phyloP scores from a whole-genome alignment of 2,329 filamentous ascomycete species.

The Penicillium sclerotigenum region DNA sequence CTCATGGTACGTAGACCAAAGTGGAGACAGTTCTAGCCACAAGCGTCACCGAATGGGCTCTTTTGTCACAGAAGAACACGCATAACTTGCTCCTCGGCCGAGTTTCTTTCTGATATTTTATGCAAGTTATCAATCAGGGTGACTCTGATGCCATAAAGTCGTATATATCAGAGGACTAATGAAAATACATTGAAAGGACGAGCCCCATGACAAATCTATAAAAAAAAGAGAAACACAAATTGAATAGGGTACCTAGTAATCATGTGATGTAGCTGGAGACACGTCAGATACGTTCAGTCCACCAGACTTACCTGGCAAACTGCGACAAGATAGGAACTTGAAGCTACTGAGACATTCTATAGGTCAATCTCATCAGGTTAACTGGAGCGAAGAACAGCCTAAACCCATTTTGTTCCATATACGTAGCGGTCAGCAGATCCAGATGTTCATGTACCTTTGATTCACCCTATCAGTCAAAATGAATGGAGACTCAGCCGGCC shows the following conservation, averaged over 20 bases:
- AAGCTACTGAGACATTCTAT: background rate
- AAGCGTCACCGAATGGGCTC: no score
- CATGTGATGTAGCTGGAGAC: background rate
- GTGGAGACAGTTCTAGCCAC: no score
- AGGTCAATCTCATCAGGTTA: background rate
- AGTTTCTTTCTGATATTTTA: no score
- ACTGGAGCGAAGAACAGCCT: background rate
- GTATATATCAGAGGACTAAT: no score
- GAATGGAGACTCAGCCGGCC: background rate
- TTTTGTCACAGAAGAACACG: no score
- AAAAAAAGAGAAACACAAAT: background rate
- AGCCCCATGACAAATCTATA: background rate
- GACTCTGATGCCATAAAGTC: no score
- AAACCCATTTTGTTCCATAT: background rate
- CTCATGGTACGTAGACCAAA: no score
- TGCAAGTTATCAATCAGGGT: no score
- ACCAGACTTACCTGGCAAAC: background rate
- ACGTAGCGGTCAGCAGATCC: background rate
- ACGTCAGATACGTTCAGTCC: background rate
- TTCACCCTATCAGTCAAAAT: background rate
- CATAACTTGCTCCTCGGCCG: no score
- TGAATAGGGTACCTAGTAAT: background rate
- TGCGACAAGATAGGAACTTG: no score
- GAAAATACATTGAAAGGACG: no score
- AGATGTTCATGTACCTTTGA: background rate